A percentile compares a stretch with the other conserved stretches of the same genome.
phyloP scores from a whole-genome alignment of 495 filamentous ascomycete species.

The Eremomyces bilateralis region DNA sequence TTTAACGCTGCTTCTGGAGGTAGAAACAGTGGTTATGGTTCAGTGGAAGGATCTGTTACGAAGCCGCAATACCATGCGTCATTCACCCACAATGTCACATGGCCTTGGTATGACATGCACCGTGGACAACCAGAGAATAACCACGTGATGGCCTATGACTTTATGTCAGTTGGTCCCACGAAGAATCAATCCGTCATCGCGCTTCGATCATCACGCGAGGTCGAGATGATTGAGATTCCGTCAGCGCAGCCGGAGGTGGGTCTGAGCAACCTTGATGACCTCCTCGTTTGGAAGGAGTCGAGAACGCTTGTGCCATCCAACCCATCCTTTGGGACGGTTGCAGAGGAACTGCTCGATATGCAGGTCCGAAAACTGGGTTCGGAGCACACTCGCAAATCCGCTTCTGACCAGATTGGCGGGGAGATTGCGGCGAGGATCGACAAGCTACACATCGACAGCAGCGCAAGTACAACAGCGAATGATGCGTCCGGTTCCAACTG shows the following conservation, averaged over 20 bases:
- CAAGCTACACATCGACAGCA: neutral
- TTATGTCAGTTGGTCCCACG: constrained; percentile 39
- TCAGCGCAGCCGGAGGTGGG: constrained; percentile 7
- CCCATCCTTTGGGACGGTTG: constrained; percentile 5
- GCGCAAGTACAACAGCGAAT: neutral
- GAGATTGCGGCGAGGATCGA: neutral
- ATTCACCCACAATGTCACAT: constrained; percentile 30
- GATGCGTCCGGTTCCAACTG: constrained; percentile 4
- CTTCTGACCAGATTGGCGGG: too few species aligned
- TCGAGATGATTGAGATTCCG: constrained; percentile 37
- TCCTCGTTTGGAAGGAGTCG: neutral
- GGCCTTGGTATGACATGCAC: constrained; percentile 23
- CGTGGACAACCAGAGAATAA: constrained; percentile 30
- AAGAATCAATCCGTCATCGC: constrained; percentile 45
- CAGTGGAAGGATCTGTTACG: neutral
- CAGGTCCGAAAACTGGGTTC: constrained; percentile 4
- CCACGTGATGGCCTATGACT: constrained; percentile 71
- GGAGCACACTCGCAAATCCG: neutral
- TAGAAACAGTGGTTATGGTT: constrained; percentile 7
- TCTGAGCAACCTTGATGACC: constrained; percentile 12
- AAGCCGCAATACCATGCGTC: constrained; percentile 21
- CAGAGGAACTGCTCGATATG: constrained; percentile 11
- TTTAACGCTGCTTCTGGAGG: too few species aligned
- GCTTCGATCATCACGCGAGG: constrained; percentile 41
- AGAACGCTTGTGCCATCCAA: neutral